A percentile compares a stretch with the other conserved stretches of the same genome.
Conservation (phyloP, 805 yeast genomes). For the Yamadazyma takamatsuzukensis region DNA sequence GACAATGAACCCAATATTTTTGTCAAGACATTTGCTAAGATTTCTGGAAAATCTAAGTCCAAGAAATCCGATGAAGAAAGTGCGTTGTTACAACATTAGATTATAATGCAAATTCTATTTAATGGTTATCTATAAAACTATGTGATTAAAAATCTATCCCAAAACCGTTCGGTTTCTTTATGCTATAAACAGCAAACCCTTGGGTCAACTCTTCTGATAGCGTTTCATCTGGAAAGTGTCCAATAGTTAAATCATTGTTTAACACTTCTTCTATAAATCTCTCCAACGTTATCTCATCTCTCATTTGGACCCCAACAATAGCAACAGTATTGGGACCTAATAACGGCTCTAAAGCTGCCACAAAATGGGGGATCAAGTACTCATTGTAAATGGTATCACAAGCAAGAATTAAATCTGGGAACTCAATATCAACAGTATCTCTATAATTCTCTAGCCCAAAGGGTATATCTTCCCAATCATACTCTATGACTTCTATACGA, state of each 20-base stretch:
- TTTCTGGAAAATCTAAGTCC: constrained; percentile 1
- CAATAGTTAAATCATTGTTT: constrained; percentile 29
- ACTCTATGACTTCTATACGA: constrained; percentile 44
- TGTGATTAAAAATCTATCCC: too few species aligned
- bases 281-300: constrained; percentile 51
- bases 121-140: too few species aligned
- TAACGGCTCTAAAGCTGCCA: constrained; percentile 37
- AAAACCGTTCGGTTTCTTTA: too few species aligned
- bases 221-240: constrained; percentile 24
- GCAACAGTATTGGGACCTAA: constrained; percentile 35
- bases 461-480: constrained; percentile 58
- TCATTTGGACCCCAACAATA: constrained; percentile 48
- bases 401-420: constrained; percentile 51
- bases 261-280: constrained; percentile 36
- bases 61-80: constrained; percentile 3
- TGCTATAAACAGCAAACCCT: constrained; percentile 47
- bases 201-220: constrained; percentile 27
- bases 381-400: constrained; percentile 69
- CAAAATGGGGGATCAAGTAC: constrained; percentile 48
- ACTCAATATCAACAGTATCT: constrained; percentile 5
- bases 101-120: too few species aligned
- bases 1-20: constrained; percentile 10
- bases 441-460: constrained; percentile 25
- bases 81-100: too few species aligned
- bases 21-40: background rate